phyloP scores from a whole-genome alignment of 2,329 filamentous ascomycete species.

The Neocucurbitaria cava region DNA sequence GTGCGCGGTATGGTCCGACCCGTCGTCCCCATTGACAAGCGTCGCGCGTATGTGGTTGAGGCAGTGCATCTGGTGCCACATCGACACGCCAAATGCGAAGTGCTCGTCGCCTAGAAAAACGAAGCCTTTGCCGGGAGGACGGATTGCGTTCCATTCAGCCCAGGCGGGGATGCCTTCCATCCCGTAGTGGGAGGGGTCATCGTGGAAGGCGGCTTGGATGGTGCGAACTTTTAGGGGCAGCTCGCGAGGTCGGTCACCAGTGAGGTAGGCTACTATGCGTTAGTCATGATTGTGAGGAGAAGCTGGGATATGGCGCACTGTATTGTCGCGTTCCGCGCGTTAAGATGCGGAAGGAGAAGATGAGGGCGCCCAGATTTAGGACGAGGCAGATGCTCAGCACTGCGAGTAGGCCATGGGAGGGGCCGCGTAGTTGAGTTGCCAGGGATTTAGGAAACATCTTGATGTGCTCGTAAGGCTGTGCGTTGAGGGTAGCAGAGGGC shows the following conservation, averaged over 20 bases:
- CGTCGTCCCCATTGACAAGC: conserved; percentile 6
- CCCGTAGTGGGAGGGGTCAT: conserved; percentile 5
- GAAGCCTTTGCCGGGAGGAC: conserved; percentile 8
- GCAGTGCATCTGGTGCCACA: conserved; percentile 8
- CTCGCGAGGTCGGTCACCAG: conserved; percentile 4
- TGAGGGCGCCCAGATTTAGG: conserved; percentile 1
- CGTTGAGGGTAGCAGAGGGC: background rate
- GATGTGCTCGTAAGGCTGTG: background rate
- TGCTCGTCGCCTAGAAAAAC: conserved; percentile 6
- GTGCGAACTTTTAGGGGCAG: conserved; percentile 1
- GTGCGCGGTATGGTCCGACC: conserved; percentile 4
- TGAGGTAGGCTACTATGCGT: conserved; percentile 1
- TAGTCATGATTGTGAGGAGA: background rate
- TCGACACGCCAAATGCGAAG: conserved; percentile 8
- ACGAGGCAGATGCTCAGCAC: conserved; percentile 1
- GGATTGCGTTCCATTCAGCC: conserved; percentile 10
- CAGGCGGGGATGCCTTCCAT: conserved; percentile 6
- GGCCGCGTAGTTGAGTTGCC: background rate
- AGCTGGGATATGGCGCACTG: background rate
- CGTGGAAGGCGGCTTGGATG: conserved; percentile 2
- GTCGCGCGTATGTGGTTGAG: conserved; percentile 5
- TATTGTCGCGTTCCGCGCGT: conserved; percentile 1
- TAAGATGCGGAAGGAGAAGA: conserved; percentile 5
- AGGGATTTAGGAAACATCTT: conserved; percentile 1
- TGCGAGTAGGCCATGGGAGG: background rate